phyloP scores from a whole-genome alignment of 345 rosid genomes.

The Eucalyptus erythrocorys region DNA sequence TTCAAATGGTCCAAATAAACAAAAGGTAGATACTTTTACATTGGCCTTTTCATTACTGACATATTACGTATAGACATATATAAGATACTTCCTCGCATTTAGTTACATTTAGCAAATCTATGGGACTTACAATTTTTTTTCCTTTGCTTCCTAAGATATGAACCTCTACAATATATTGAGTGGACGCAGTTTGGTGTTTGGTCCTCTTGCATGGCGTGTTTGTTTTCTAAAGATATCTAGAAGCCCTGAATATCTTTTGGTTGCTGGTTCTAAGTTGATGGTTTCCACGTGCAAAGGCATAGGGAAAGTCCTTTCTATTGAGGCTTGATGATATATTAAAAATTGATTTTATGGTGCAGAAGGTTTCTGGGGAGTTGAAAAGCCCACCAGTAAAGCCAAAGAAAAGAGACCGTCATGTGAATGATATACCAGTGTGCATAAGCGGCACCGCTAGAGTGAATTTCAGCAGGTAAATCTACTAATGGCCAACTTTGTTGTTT shows the following conservation, averaged over 20 bases:
- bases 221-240: background rate
- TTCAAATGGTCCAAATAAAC: too few relatives aligned
- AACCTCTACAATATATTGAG: background rate
- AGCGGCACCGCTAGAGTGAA: conserved; percentile 16
- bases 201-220: background rate
- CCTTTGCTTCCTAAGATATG: too few relatives aligned
- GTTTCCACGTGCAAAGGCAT: background rate
- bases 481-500: too few relatives aligned
- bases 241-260: background rate
- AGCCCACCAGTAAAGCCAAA: conserved; percentile 8
- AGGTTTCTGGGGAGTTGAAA: conserved; percentile 29
- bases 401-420: conserved; percentile 23
- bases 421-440: conserved; percentile 13
- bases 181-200: background rate
- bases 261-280: background rate
- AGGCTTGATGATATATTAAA: background rate
- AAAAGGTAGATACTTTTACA: too few relatives aligned
- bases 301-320: background rate
- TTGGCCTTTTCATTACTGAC: too few relatives aligned
- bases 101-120: too few relatives aligned
- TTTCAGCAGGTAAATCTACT: conserved; percentile 54
- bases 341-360: conserved; percentile 18
- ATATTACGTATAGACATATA: too few relatives aligned
- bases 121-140: too few relatives aligned
- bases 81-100: too few relatives aligned